Percentiles rank a stretch among this genome's conserved stretches.
These are phyloP conservation scores for Russula virescens DNA, from an alignment of 768 basidiomycete species.

Conservation along the genomic window DNA sequence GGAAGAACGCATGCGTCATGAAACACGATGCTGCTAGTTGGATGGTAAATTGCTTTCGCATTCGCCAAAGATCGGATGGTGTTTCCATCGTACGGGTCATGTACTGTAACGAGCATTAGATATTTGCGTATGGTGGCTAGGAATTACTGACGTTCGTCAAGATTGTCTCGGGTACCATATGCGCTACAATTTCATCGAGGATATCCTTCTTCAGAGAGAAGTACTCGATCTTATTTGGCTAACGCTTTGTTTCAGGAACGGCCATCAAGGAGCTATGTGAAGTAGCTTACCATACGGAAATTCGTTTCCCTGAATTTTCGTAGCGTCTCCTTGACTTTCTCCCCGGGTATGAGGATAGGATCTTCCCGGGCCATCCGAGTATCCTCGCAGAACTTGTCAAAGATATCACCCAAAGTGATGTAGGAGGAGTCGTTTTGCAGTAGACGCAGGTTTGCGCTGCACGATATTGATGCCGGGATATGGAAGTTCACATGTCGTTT, in stretches of 20 bases:
- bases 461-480: conserved; percentile 80
- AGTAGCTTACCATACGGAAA: conserved; percentile 37
- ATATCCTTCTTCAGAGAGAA: conserved; percentile 74
- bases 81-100: conserved; percentile 82
- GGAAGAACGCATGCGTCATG: conserved; percentile 82
- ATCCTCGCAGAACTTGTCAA: conserved; percentile 80
- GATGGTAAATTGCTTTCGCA: conserved; percentile 93
- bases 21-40: conserved; percentile 87
- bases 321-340: conserved; percentile 71
- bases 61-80: conserved; percentile 86
- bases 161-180: conserved; percentile 87
- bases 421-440: conserved; percentile 92
- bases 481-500: conserved; percentile 92
- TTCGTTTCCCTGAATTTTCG: conserved; percentile 46
- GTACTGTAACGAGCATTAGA: conserved; percentile 49
- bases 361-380: conserved; percentile 79
- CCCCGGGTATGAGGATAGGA: conserved; percentile 77
- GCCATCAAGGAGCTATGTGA: not conserved
- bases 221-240: conserved; percentile 63
- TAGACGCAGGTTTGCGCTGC: conserved; percentile 75
- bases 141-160: conserved; percentile 60
- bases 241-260: not conserved
- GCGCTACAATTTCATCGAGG: conserved; percentile 79
- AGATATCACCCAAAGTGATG: conserved; percentile 86
- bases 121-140: not conserved